Conservation (phyloP, 169 alveolate genomes). For the Pseudocohnilembus persalinus region DNA sequence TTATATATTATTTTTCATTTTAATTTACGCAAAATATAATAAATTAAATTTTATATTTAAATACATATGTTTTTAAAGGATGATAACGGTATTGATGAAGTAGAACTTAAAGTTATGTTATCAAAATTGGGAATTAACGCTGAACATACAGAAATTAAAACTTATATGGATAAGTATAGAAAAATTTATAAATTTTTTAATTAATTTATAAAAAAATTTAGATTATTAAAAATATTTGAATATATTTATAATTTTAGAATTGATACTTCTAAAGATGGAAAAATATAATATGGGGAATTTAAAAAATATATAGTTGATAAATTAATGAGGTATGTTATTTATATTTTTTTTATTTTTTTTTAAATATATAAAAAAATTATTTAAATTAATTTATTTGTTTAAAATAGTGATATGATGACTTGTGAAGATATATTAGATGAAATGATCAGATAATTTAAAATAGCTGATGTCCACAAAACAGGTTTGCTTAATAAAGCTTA, state of each 20-base stretch:
- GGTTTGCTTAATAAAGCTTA: slow-evolving; percentile 1
- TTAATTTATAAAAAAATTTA: no score
- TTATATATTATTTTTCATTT: no score
- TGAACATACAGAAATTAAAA: background rate
- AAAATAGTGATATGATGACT: slow-evolving; percentile 11
- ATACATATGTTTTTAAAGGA: no score
- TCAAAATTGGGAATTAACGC: background rate
- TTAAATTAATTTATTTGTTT: no score
- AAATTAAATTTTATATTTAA: no score
- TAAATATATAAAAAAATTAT: no score
- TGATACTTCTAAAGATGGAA: background rate
- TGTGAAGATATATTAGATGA: slow-evolving; percentile 25
- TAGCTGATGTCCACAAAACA: slow-evolving; percentile 6
- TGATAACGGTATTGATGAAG: background rate
- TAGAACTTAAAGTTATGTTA: background rate
- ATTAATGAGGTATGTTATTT: no score
- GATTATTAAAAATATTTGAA: no score
- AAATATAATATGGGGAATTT: background rate
- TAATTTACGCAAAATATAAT: no score
- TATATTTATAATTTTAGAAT: background rate
- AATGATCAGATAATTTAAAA: background rate
- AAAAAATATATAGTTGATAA: background rate
- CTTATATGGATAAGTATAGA: background rate
- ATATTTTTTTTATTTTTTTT: no score
- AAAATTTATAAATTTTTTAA: no score